These are phyloP conservation scores for Colletotrichum acutatum DNA, from an alignment of 2,329 filamentous ascomycete genomes.

Conservation along the genomic window DNA sequence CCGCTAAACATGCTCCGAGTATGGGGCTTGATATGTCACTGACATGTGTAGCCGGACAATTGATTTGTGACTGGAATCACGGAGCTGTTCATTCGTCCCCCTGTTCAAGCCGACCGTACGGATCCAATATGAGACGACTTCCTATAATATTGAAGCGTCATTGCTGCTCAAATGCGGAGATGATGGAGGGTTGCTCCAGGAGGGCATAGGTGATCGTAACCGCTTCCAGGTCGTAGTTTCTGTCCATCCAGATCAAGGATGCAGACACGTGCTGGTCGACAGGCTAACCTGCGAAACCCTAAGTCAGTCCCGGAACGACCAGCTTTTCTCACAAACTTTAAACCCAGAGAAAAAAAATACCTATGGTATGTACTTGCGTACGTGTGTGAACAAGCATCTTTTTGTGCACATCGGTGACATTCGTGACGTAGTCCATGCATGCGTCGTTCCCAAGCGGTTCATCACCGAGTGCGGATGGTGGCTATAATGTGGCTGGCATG, in stretches of 20 bases:
- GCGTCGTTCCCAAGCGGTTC: conserved; percentile 7
- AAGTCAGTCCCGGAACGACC: not conserved
- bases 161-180: not conserved
- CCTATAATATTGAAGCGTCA: not conserved
- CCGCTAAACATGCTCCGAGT: not conserved
- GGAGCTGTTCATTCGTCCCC: not conserved
- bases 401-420: conserved; percentile 17
- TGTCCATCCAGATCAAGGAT: conserved; percentile 24
- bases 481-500: not conserved
- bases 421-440: conserved; percentile 32
- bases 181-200: conserved; percentile 22
- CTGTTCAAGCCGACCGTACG: not conserved
- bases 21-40: not conserved
- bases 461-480: conserved; percentile 10
- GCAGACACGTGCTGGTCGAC: conserved; percentile 21
- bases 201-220: conserved; percentile 22
- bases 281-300: conserved; percentile 19
- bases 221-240: conserved; percentile 12
- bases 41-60: not conserved
- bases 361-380: not conserved
- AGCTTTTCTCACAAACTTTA: conserved; percentile 1
- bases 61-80: not conserved
- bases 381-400: conserved; percentile 10
- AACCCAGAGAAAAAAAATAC: not conserved
- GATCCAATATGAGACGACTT: not conserved